phyloP scores from a whole-genome alignment of 2,329 filamentous ascomycete species.

The Colletotrichum theobromicola region DNA sequence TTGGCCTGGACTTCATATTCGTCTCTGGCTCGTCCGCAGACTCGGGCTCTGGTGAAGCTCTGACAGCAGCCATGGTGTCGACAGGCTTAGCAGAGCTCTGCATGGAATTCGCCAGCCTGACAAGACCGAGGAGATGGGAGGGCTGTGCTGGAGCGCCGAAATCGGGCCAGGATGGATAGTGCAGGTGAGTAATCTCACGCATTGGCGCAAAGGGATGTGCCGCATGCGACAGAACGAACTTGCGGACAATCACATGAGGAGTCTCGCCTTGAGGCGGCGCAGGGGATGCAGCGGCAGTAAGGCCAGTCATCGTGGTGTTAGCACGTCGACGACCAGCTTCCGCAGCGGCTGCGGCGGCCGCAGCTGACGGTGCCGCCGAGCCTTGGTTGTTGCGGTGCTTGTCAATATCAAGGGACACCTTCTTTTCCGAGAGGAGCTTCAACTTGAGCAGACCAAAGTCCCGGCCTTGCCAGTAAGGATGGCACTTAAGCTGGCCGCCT shows the following conservation, averaged over 20 bases:
- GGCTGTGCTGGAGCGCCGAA: slow-evolving; percentile 93
- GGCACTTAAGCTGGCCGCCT: slow-evolving; percentile 91
- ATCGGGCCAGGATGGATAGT: slow-evolving; percentile 97
- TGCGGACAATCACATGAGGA: slow-evolving; percentile 82
- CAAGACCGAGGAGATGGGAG: slow-evolving; percentile 81
- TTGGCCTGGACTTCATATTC: slow-evolving; percentile 63
- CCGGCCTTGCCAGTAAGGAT: slow-evolving; percentile 86
- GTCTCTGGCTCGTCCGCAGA: slow-evolving; percentile 64
- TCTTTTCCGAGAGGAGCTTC: slow-evolving; percentile 80
- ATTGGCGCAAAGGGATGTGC: slow-evolving; percentile 82
- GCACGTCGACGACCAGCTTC: slow-evolving; percentile 31
- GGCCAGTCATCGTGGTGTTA: slow-evolving; percentile 35
- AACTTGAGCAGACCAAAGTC: slow-evolving; percentile 81
- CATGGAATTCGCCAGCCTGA: slow-evolving; percentile 86
- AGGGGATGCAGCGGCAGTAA: slow-evolving; percentile 27
- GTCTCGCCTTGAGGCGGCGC: slow-evolving; percentile 52
- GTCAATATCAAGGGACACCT: slow-evolving; percentile 76
- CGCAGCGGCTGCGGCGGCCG: background rate
- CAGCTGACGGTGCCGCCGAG: slow-evolving; percentile 19
- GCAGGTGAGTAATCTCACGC: slow-evolving; percentile 91
- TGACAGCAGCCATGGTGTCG: slow-evolving; percentile 44
- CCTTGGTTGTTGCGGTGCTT: slow-evolving; percentile 43
- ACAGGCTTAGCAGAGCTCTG: slow-evolving; percentile 61
- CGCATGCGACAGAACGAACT: slow-evolving; percentile 82
- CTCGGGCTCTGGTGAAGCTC: slow-evolving; percentile 29